phyloP scores from a whole-genome alignment of 2,329 filamentous ascomycete genomes.

The Herpomyces periplanetae region DNA sequence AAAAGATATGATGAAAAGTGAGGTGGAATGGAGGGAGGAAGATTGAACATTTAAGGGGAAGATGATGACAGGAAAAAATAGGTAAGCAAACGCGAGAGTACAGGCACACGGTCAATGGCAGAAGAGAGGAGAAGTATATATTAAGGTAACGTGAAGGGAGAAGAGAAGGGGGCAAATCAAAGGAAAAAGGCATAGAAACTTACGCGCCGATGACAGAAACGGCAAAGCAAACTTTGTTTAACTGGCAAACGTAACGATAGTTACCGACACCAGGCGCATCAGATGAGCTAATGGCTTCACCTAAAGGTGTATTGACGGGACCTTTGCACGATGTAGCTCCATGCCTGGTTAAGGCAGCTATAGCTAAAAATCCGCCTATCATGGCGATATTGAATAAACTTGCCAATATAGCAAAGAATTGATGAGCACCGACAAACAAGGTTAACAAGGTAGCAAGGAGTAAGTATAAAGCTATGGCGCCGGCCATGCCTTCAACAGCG shows the following conservation, averaged over 20 bases:
- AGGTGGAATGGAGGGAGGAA: neutral
- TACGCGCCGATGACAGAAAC: slow-evolving; percentile 39
- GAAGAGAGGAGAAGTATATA: too few species aligned
- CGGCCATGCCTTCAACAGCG: slow-evolving; percentile 23
- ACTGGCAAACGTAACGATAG: slow-evolving; percentile 19
- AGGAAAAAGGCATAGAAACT: too few species aligned
- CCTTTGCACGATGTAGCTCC: slow-evolving; percentile 25
- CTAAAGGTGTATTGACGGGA: slow-evolving; percentile 23
- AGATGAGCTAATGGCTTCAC: slow-evolving; percentile 15
- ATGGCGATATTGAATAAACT: slow-evolving; percentile 42
- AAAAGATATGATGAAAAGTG: slow-evolving; percentile 2
- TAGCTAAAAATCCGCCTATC: slow-evolving; percentile 34
- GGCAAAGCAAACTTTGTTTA: slow-evolving; percentile 38
- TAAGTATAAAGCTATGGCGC: slow-evolving; percentile 31
- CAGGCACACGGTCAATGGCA: too few species aligned
- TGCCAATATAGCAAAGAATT: slow-evolving; percentile 27
- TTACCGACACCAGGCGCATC: slow-evolving; percentile 13
- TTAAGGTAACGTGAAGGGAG: too few species aligned
- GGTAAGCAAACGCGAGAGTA: too few species aligned
- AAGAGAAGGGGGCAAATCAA: too few species aligned
- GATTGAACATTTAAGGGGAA: too few species aligned
- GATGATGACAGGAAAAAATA: too few species aligned
- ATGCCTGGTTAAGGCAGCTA: slow-evolving; percentile 29
- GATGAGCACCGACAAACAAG: slow-evolving; percentile 35
- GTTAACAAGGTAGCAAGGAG: slow-evolving; percentile 29